Base-by-base conservation (phyloP, 2,329 filamentous ascomycete genomes). In the Biscogniauxia mediterranea region DNA sequence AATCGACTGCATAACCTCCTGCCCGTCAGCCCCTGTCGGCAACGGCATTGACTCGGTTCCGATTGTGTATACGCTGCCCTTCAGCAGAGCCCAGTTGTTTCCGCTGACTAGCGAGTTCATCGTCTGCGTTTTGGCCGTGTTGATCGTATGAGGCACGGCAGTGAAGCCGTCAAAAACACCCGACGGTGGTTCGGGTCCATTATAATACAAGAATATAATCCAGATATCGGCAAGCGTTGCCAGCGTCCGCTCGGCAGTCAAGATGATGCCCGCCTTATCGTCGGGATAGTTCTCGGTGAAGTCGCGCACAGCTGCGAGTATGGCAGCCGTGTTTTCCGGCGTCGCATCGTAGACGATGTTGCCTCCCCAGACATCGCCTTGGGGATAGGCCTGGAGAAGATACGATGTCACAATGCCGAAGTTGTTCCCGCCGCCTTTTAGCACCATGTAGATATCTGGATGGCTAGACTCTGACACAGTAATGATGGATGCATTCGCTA, bases 201-300 rank as follows among this genome's bases (percentile, higher is more conserved):
- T 83, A 70, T 88, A 89, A 75, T 86, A 88, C 42, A 86, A 70
- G 72, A 88, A 88, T 61, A 89, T 72, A 60, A 85, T 78, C 83
- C 84, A 87, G 20, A 82, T 76, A 62, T 86, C 78, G 54, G 85
- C 65, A 0, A 80, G 61, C 11, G 77, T 76, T 2, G 77, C 69
- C 3, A 75, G 64, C 0, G 78, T 78, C 17, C 81, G 75, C 67
- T 85, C 79, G 2, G 80, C 78, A 0, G 84, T 88, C 54, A 83
- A 72, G 63, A 88, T 88, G 53, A 89, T 80, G 13, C 80, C 84
- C 0, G 85, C 86, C 70, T 86, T 87, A 61, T 81, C 77, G 65
- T 89, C 85, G 0, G 78, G 74, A 68, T 85, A 84, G 71, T 87
- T 77, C 65, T 82, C 78, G 5, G 83, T 84, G 66, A 86, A 87